Evolutionary conservation across 179 eudicot genomes (phyloP), one percentile per base, ranked within the genome.

Genomic region (Camellia oleifera): DNA sequence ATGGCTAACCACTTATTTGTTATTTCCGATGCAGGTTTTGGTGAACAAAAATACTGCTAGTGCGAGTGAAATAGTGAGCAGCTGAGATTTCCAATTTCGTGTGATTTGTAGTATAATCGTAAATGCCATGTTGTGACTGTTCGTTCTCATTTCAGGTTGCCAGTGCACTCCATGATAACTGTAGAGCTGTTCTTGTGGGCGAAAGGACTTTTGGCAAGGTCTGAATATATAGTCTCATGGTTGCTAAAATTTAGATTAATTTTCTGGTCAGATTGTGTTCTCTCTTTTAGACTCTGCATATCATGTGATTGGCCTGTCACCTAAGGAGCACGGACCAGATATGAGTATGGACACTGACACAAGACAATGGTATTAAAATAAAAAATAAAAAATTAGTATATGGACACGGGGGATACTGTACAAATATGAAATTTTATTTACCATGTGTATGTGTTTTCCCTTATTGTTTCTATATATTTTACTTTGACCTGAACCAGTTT

Each of bases 131-230:
- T 77, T 80, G n/a, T 80, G 73, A 84, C 23, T 12, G n/a, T 44
- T 78, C 18, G 8, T 65, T 44, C 58, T 26, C 17, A 48, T 77
- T 90, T 69, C 92, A 94, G 99, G 99, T 96, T 57, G 99, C 99
- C 61, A 89, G 97, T 77, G 98, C 99, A 74, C 98, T 95, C 83
- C 98, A 96, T 85, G 98, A 96, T 81, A 96, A 96, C 87, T 96
- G 99, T 86, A 91, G 85, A 87, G 97, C 99, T 77, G 92, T 90
- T 69, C 99, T 96, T 81, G 98, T 92, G 67, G 99, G 99, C 66
- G 99, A 95, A 72, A 90, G 81, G 81, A 95, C 99, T 54, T 94
- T 85, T 64, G 99, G 99, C 80, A 95, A 95, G 98, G 99, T 95
- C 14, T 76, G 86, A 74, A 77, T 62, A 42, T 20, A 15, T 77